Conservation (phyloP, 768 basidiomycete species). For the Lactarius psammicola region DNA sequence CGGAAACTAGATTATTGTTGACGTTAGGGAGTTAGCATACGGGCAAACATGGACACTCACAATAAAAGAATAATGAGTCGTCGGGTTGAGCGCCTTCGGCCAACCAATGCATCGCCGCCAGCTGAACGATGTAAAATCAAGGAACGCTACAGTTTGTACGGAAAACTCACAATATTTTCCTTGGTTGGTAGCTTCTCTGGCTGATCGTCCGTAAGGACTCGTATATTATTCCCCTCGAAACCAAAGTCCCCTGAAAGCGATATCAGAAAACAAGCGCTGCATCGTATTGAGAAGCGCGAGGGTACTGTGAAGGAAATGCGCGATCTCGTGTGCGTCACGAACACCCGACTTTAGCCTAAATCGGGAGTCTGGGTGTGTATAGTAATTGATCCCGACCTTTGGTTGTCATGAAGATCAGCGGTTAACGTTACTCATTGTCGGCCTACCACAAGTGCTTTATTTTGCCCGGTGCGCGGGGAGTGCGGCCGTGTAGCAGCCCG, state of each 20-base stretch:
- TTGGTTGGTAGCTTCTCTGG: not conserved
- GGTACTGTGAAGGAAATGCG: conserved; percentile 4
- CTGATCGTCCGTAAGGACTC: not conserved
- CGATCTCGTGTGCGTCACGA: not conserved
- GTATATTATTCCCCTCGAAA: not conserved
- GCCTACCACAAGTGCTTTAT: conserved; percentile 2
- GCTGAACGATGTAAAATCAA: not conserved
- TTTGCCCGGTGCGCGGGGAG: not conserved
- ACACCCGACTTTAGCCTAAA: not conserved
- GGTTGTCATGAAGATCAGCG: not conserved
- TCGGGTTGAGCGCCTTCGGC: not conserved
- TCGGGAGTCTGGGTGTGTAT: not conserved
- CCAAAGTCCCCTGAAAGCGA: not conserved
- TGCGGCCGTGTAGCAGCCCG: too few species aligned
- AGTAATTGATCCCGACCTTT: conserved; percentile 14
- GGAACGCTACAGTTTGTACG: not conserved
- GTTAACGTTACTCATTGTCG: too few species aligned
- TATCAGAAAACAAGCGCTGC: not conserved
- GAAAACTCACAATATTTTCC: conserved; percentile 6
- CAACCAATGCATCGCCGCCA: not conserved
- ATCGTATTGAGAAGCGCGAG: not conserved
- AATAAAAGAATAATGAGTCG: conserved; percentile 1
- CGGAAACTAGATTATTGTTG: conserved; percentile 2
- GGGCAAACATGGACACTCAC: not conserved
- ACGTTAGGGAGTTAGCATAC: not conserved